phyloP scores from a whole-genome alignment of 2,329 filamentous ascomycete species.

The Monosporascus sp. region DNA sequence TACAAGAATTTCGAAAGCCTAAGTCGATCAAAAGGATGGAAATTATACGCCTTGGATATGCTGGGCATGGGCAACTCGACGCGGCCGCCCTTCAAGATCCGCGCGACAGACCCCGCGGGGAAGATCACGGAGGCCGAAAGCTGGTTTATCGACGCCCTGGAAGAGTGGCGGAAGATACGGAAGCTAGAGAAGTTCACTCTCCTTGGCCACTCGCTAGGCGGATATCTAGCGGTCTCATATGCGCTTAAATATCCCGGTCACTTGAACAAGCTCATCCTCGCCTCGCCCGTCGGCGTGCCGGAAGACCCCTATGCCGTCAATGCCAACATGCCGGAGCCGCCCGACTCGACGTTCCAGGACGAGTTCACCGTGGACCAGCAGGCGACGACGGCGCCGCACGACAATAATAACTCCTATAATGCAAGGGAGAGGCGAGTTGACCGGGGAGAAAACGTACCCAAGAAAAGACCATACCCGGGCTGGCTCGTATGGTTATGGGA shows the following conservation, averaged over 20 bases:
- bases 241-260: constrained; percentile 93
- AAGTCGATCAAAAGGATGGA: constrained; percentile 73
- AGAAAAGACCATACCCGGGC: constrained; percentile 60
- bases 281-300: constrained; percentile 88
- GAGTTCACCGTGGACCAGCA: constrained; percentile 76
- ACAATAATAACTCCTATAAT: constrained; percentile 32
- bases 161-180: constrained; percentile 87
- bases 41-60: constrained; percentile 89
- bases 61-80: constrained; percentile 90
- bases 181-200: constrained; percentile 93
- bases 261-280: constrained; percentile 92
- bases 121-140: constrained; percentile 86
- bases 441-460: constrained; percentile 22
- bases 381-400: constrained; percentile 20
- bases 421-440: constrained; percentile 26
- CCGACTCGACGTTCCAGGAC: constrained; percentile 64
- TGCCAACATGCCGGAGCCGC: constrained; percentile 72
- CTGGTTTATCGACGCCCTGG: constrained; percentile 93
- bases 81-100: constrained; percentile 76
- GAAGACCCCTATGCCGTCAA: constrained; percentile 87
- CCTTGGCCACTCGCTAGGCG: constrained; percentile 86
- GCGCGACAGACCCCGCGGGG: constrained; percentile 71
- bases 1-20: constrained; percentile 96
- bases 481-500: constrained; percentile 97
- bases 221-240: constrained; percentile 92